Base-by-base conservation (phyloP, 306 rosid genomes). In the Mimosa pudica region DNA sequence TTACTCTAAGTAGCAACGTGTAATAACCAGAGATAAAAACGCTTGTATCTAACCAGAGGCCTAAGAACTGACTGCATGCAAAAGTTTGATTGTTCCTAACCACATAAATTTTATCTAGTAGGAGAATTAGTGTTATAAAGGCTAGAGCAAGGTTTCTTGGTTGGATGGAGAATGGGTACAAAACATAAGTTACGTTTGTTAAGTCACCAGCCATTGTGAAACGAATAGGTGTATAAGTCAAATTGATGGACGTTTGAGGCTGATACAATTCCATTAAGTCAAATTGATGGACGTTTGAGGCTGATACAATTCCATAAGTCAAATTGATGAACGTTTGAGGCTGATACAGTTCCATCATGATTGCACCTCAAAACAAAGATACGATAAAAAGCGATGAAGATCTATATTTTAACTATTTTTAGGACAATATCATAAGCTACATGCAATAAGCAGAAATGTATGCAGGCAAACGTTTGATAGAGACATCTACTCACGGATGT, bases 1-100 rank as follows among this genome's bases (percentile, higher is more conserved):
- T 79, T 32, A 83, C 62, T 68, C 66, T 78, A 68, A 16, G 73
- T 24, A 65, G 24, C 75, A 72, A 71, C 78, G 67, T 64, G 32
- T 45, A 57, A 82, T 54, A 41, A 71, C 35, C 16, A 49, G 24
- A 48, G 14, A 10, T 8, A 47, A 16, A 13, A 32, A 30, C 33
- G 7, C 13, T 13, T 51, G 1, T 71, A 32, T 45, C 62, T 48
- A 48, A 14, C 62, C 4, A 71, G 45, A 71, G 16, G 18, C 57
- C 57, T 14, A 51, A 51, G 8, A 13, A 51, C 57, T 12, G 62
- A 71, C 32, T 30, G 16, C 44, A 49, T 49, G 44, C 18, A 47
- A 8, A 32, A 32, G 20, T 71, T 49, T 49, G 8, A 30, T 13
- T 51, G 3, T 49, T 49, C 45, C 62, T 32, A 48, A 14, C 62